Conservation (phyloP, 2,329 filamentous ascomycete genomes). For the Trichoderma polysporum region DNA sequence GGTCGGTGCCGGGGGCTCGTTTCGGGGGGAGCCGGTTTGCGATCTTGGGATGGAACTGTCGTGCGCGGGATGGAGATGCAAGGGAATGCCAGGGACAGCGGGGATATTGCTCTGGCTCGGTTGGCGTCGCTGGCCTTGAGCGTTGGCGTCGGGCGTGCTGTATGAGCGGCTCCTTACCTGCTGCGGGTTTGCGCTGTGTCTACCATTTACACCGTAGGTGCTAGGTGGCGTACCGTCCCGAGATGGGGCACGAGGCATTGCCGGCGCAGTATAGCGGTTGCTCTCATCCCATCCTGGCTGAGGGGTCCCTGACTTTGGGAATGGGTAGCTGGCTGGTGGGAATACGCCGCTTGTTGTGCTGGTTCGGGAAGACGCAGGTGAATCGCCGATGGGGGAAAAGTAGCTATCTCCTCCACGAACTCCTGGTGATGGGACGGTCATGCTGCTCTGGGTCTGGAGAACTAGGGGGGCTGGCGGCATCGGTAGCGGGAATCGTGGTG, state of each 20-base stretch:
- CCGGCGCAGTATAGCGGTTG: slow-evolving; percentile 85
- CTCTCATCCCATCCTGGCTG: slow-evolving; percentile 70
- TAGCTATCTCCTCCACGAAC: slow-evolving; percentile 75
- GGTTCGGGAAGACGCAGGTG: slow-evolving; percentile 71
- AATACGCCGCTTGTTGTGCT: slow-evolving; percentile 77
- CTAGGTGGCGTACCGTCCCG: slow-evolving; percentile 70
- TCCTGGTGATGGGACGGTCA: slow-evolving; percentile 56
- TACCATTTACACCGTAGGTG: slow-evolving; percentile 60
- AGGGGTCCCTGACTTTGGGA: slow-evolving; percentile 69
- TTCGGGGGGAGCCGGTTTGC: slow-evolving; percentile 76
- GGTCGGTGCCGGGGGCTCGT: slow-evolving; percentile 65
- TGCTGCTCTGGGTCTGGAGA: slow-evolving; percentile 58
- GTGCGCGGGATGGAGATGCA: slow-evolving; percentile 63
- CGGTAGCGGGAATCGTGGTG: slow-evolving; percentile 70
- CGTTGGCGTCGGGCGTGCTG: slow-evolving; percentile 92
- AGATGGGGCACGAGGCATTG: slow-evolving; percentile 77
- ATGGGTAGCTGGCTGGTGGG: slow-evolving; percentile 55
- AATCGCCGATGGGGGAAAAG: slow-evolving; percentile 85
- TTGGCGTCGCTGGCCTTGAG: slow-evolving; percentile 59
- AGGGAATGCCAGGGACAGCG: slow-evolving; percentile 72
- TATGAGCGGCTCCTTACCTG: slow-evolving; percentile 82
- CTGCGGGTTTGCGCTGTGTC: slow-evolving; percentile 46
- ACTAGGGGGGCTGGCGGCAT: slow-evolving; percentile 60
- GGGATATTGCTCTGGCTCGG: slow-evolving; percentile 59
- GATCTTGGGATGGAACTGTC: slow-evolving; percentile 71